phyloP scores from a whole-genome alignment of 1,284 basidiomycete genomes.

The Sanghuangporus sanghuang region DNA sequence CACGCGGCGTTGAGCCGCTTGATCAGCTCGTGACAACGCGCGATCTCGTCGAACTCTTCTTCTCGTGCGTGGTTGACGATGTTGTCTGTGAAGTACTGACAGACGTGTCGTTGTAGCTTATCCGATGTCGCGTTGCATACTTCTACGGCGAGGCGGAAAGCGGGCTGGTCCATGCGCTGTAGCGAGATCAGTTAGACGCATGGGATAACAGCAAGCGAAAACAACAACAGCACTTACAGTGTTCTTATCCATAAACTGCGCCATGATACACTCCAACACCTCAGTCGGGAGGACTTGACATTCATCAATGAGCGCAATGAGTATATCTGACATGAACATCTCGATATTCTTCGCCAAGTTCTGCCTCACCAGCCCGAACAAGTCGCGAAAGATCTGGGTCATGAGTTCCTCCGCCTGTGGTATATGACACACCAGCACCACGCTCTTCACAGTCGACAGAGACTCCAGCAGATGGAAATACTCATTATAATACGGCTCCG shows the following conservation, averaged over 20 bases:
- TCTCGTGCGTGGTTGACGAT: constrained; percentile 59
- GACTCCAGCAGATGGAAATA: constrained; percentile 93
- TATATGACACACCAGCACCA: constrained; percentile 90
- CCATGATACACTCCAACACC: constrained; percentile 78
- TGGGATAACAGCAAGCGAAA: constrained; percentile 7
- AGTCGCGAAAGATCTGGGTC: constrained; percentile 75
- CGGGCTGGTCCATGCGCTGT: constrained; percentile 70
- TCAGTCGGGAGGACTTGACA: constrained; percentile 67
- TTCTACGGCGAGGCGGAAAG: constrained; percentile 81
- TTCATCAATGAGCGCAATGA: constrained; percentile 89
- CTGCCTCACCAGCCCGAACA: constrained; percentile 77
- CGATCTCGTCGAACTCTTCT: constrained; percentile 62
- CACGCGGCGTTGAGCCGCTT: constrained; percentile 79
- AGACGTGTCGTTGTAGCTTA: constrained; percentile 86
- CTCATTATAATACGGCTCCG: constrained; percentile 77
- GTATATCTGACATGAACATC: constrained; percentile 83
- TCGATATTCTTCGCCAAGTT: constrained; percentile 89
- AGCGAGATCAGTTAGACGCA: neutral
- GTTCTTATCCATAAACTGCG: constrained; percentile 78
- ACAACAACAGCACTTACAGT: constrained; percentile 1
- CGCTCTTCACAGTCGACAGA: constrained; percentile 90
- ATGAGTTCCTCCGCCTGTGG: constrained; percentile 85
- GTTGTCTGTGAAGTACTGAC: constrained; percentile 87
- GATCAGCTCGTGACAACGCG: constrained; percentile 80
- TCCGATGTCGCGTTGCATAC: constrained; percentile 84